phyloP scores from a whole-genome alignment of 805 yeast genomes.

The Lachancea lanzarotensis region DNA sequence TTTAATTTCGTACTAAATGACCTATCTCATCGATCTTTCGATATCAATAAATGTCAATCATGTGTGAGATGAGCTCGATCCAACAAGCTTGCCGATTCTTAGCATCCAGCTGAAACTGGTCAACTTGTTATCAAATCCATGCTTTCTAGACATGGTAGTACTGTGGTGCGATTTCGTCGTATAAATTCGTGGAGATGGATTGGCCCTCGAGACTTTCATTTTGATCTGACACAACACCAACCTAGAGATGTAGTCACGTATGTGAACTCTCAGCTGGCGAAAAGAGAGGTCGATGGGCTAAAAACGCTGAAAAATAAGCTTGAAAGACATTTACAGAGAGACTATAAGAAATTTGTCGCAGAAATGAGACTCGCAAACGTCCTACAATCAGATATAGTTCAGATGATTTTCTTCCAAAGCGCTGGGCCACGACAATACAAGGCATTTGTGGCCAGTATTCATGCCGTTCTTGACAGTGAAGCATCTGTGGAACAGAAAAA shows the following conservation, averaged over 20 bases:
- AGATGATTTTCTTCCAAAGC: conserved; percentile 13
- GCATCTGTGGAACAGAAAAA: conserved; percentile 9
- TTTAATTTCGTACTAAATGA: too few species aligned
- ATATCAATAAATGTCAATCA: too few species aligned
- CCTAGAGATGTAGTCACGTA: background rate
- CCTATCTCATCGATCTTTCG: too few species aligned
- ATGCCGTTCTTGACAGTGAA: conserved; percentile 1
- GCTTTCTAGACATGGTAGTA: background rate
- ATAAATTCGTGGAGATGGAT: background rate
- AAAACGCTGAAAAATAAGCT: conserved; percentile 15
- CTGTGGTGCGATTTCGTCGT: background rate
- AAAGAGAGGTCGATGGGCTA: conserved; percentile 2
- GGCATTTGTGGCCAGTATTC: conserved; percentile 9
- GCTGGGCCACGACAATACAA: conserved; percentile 12
- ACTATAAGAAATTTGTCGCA: conserved; percentile 7
- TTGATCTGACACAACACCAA: background rate
- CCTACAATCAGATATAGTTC: conserved; percentile 4
- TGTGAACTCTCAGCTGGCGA: background rate
- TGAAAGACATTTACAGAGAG: conserved; percentile 6
- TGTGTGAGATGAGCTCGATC: background rate
- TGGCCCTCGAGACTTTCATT: background rate
- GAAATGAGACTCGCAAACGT: conserved; percentile 3
- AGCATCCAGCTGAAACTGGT: too few species aligned
- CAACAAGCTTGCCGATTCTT: too few species aligned
- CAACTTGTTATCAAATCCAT: background rate